Evolutionary conservation across 352 stramenopile species (phyloP), one percentile per base, ranked within the genome.

Genomic region (Phytophthora sp.): DNA sequence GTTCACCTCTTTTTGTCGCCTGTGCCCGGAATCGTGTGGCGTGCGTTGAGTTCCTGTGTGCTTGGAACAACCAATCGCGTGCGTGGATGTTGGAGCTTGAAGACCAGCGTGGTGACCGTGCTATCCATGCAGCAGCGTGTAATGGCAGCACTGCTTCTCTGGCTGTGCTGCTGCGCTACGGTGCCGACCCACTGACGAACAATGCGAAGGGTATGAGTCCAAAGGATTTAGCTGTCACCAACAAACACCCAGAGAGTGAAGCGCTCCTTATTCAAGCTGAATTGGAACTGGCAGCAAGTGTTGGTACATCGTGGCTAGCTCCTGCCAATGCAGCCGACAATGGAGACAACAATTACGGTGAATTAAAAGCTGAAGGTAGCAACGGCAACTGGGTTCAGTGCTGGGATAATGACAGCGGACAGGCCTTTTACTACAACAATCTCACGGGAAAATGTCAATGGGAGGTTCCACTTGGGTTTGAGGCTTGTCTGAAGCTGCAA

Each of bases 1-100:
- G 81, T 39, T 87, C 81, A 16, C 81, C 81, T 35, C 64, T 90
- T 0, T 90, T 88, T 59, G 81, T 90, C n/a, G 79, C 79, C 8
- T 87, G 81, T 55, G 80, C 81, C 30, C 77, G 79, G 5, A 76
- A 88, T 53, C 74, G 81, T 16, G 70, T 71, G 15, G 41, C 64
- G 24, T 88, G 81, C 30, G 79, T 87, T 9, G 75, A 86, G 56
- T 90, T 88, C 41, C 56, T 90, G 0, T 90, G 81, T 41, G 55
- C 71, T 12, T 90, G 81, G 81, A 86, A 90, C 51, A 76, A 87
- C 61, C 73, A 84, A 51, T 83, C 70, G 5, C 79, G 71, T 18
- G 88, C 81, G 29, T 88, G 79, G 79, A 90, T 90, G 79, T 65
- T 88, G 45, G 81, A 90, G 58, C 79, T 88, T 31, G 81, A 90